Evolutionary conservation across 805 yeast genomes (phyloP).

Genomic region (Suhomyces sp.): DNA sequence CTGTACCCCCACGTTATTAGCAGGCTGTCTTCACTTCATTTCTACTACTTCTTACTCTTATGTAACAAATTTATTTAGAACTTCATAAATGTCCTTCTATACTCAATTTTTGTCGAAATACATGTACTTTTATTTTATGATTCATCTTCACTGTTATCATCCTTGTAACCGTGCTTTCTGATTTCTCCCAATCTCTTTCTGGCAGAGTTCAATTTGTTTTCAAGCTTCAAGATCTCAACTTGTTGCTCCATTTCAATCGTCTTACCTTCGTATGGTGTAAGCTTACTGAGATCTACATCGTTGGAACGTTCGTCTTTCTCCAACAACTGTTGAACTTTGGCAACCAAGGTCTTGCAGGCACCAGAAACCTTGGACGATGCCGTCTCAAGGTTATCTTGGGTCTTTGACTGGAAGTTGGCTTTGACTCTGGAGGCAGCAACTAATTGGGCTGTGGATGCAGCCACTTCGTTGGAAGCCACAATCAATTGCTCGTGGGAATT

Average conservation of each 20-base stretch:
- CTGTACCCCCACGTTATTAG: not conserved
- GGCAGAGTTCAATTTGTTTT: slow-evolving; percentile 66
- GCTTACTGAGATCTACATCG: slow-evolving; percentile 60
- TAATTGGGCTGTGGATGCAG: slow-evolving; percentile 87
- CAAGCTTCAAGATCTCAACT: slow-evolving; percentile 81
- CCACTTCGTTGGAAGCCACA: slow-evolving; percentile 88
- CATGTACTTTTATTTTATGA: not conserved
- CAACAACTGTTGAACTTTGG: slow-evolving; percentile 62
- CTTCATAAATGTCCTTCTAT: not conserved
- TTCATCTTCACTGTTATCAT: slow-evolving; percentile 55
- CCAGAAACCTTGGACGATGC: slow-evolving; percentile 66
- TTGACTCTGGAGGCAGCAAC: slow-evolving; percentile 90
- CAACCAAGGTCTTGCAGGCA: slow-evolving; percentile 74
- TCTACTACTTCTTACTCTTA: not conserved
- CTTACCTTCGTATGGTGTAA: slow-evolving; percentile 76
- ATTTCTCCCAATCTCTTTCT: slow-evolving; percentile 83
- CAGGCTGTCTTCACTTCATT: not conserved
- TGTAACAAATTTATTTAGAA: not conserved
- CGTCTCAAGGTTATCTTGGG: slow-evolving; percentile 69
- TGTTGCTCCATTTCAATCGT: slow-evolving; percentile 91
- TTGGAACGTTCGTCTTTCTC: slow-evolving; percentile 34
- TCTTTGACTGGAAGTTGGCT: slow-evolving; percentile 69
- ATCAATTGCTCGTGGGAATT: slow-evolving; percentile 78
- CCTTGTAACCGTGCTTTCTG: slow-evolving; percentile 71
- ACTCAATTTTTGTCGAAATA: not conserved